Evolutionary conservation across 208 protist genomes (phyloP).

Genomic region (Trypanosoma scelopori): DNA sequence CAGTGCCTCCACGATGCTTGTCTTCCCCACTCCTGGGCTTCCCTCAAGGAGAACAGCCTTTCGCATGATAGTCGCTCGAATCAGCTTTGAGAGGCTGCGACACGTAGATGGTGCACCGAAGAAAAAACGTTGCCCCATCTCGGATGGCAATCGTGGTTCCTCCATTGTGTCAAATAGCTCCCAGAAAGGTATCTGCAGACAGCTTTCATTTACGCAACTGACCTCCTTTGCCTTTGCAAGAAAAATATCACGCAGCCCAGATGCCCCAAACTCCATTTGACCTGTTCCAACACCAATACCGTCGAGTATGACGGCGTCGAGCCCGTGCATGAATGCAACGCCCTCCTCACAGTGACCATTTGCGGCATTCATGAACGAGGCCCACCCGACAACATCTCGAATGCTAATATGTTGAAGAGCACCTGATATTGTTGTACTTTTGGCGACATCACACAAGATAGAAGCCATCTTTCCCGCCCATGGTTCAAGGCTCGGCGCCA

Average conservation of each 20-base stretch:
- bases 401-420: conserved; percentile 87
- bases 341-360: conserved; percentile 53
- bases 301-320: conserved; percentile 96
- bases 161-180: conserved; percentile 69
- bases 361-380: conserved; percentile 93
- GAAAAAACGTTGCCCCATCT: conserved; percentile 80
- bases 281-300: conserved; percentile 91
- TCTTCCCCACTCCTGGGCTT: conserved; percentile 98
- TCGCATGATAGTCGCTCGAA: conserved; percentile 90
- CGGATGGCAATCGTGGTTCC: conserved; percentile 67
- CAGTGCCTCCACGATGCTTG: conserved; percentile 97
- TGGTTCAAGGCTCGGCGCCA: conserved; percentile 40
- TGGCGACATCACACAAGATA: conserved; percentile 63
- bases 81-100: conserved; percentile 96
- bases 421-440: conserved; percentile 38
- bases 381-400: conserved; percentile 96
- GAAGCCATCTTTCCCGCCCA: conserved; percentile 81
- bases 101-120: conserved; percentile 96
- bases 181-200: conserved; percentile 65
- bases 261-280: conserved; percentile 27
- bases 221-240: conserved; percentile 32
- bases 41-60: conserved; percentile 98
- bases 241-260: conserved; percentile 23
- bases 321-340: conserved; percentile 94
- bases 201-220: conserved; percentile 35